A percentile compares a stretch with the other conserved stretches of the same genome.
phyloP scores from a whole-genome alignment of 148 eudicot genomes.

The Spergularia bocconei region DNA sequence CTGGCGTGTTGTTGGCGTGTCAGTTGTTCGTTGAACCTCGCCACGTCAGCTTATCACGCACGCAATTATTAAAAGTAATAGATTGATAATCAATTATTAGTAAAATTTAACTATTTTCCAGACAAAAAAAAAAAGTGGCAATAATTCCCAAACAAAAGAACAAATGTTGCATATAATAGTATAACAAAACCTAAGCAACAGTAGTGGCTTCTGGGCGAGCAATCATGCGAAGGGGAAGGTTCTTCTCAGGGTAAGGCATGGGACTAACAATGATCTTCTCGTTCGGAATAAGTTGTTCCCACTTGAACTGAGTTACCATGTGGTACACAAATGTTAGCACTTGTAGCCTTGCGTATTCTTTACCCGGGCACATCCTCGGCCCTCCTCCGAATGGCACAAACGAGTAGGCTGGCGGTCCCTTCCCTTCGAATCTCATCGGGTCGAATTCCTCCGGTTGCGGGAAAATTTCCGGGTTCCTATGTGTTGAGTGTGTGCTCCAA shows the following conservation, averaged over 20 bases:
- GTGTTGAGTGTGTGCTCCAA: conserved; percentile 30
- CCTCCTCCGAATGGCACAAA: conserved; percentile 26
- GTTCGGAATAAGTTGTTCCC: conserved; percentile 9
- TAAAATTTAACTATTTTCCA: not conserved
- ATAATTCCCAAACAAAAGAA: not conserved
- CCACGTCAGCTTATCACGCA: too few relatives aligned
- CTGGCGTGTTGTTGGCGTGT: too few relatives aligned
- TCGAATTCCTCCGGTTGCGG: conserved; percentile 30
- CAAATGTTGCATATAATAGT: too few relatives aligned
- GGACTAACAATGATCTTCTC: conserved; percentile 17
- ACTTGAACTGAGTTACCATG: conserved; percentile 22
- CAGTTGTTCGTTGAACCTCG: too few relatives aligned
- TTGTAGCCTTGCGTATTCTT: conserved; percentile 23
- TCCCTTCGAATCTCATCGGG: conserved; percentile 25
- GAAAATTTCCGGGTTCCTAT: conserved; percentile 22
- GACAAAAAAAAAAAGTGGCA: not conserved
- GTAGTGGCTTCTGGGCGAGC: not conserved
- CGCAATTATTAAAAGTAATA: too few relatives aligned
- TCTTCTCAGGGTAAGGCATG: conserved; percentile 22
- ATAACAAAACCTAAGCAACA: not conserved
- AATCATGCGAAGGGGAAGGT: conserved; percentile 17
- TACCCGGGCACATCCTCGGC: conserved; percentile 22
- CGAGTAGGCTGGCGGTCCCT: conserved; percentile 20
- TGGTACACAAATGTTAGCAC: conserved; percentile 26
- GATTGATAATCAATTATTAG: not conserved